A percentile compares a stretch with the other conserved stretches of the same genome.
Conservation (phyloP, 2,329 filamentous ascomycete species). For the Calonectria pteridis region DNA sequence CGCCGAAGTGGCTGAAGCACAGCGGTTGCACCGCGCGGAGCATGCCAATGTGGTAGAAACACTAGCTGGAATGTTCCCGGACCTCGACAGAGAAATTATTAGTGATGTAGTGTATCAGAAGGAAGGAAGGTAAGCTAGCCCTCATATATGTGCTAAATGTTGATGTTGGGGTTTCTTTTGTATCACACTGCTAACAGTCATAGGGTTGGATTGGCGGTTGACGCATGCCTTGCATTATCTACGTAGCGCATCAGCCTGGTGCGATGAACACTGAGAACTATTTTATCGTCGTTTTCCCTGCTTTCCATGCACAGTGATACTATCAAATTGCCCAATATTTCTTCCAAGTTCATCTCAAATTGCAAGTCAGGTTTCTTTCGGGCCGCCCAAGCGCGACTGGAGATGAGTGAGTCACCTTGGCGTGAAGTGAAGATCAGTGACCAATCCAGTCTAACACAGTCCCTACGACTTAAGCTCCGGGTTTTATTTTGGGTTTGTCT, state of each 20-base stretch:
- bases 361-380: background rate
- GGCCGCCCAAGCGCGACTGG: background rate
- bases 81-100: conserved; percentile 93
- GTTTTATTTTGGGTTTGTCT: background rate
- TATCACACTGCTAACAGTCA: conserved; percentile 34
- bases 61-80: conserved; percentile 95
- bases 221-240: conserved; percentile 82
- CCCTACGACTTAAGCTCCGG: background rate
- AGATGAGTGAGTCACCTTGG: no score
- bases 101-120: conserved; percentile 97
- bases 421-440: background rate
- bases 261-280: conserved; percentile 17
- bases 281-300: background rate
- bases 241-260: conserved; percentile 46
- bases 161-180: background rate
- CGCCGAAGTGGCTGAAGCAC: conserved; percentile 88
- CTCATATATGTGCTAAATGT: background rate
- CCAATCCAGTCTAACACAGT: background rate
- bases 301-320: background rate
- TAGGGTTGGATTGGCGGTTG: conserved; percentile 87
- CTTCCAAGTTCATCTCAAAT: background rate
- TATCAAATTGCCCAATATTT: background rate
- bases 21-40: conserved; percentile 84
- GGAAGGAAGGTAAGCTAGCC: conserved; percentile 81
- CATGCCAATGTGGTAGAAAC: conserved; percentile 95